Evolutionary conservation across 345 rosid species (phyloP).

Genomic region (Ceriops tagal): DNA sequence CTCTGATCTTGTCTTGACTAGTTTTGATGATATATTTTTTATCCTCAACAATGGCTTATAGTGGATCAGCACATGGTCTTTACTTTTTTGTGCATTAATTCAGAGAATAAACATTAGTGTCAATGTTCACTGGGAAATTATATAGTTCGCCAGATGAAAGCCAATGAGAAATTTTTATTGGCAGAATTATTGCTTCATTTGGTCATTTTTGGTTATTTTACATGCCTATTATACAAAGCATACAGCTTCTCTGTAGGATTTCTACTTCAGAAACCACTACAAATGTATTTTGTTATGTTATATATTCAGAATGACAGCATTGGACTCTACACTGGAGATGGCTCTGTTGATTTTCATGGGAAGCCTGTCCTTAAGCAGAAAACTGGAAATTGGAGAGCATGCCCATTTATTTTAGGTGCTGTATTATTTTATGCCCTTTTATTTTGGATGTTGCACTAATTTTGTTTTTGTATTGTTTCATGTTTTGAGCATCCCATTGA

Average conservation of each 20-base stretch:
- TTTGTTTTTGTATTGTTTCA: not conserved
- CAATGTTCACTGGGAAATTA: no score
- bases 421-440: conserved; percentile 53
- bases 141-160: no score
- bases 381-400: conserved; percentile 94
- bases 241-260: not conserved
- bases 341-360: conserved; percentile 74
- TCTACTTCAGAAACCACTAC: not conserved
- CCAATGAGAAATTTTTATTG: not conserved
- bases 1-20: no score
- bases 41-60: not conserved
- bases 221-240: not conserved
- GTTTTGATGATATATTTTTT: no score
- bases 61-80: not conserved
- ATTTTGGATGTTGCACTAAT: conserved; percentile 52
- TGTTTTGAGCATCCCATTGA: conserved; percentile 10
- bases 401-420: conserved; percentile 85
- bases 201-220: not conserved
- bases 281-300: conserved; percentile 7
- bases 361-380: conserved; percentile 71
- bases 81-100: not conserved
- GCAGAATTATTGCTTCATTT: not conserved
- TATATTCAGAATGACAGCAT: conserved; percentile 36
- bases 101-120: not conserved
- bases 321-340: conserved; percentile 74